Percentiles rank a stretch among this genome's conserved stretches.
Evolutionary conservation across 176 grass and related monocot species (phyloP).

Genomic region (Hyparrhenia diplandra): DNA sequence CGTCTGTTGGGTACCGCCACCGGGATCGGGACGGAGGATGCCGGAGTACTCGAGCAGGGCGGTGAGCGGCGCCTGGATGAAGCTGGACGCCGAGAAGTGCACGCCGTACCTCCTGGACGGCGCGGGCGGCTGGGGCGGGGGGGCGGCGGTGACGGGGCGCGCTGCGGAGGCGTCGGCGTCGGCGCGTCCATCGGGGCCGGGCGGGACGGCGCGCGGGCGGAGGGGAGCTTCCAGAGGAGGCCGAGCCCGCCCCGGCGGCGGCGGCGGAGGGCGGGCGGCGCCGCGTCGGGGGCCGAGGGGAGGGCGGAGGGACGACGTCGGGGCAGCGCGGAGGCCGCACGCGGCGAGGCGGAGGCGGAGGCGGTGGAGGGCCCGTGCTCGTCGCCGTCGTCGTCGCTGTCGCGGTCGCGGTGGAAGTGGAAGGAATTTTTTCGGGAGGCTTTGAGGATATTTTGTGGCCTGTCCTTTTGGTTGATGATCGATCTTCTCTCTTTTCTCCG

Average conservation of each 20-base stretch:
- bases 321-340: constrained; percentile 20
- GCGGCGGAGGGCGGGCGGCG: constrained; percentile 18
- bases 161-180: not conserved
- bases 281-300: not conserved
- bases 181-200: constrained; percentile 48
- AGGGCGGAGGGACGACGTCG: constrained; percentile 3
- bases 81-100: constrained; percentile 76
- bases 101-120: constrained; percentile 69
- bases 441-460: constrained; percentile 36
- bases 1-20: not conserved
- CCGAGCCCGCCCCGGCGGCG: not conserved
- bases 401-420: constrained; percentile 1
- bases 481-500: not conserved
- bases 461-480: not conserved
- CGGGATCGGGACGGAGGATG: constrained; percentile 55
- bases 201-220: not conserved
- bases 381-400: constrained; percentile 27
- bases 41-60: constrained; percentile 91
- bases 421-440: constrained; percentile 14
- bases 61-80: constrained; percentile 89
- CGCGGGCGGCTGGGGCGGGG: constrained; percentile 2
- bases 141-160: not conserved
- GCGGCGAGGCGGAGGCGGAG: constrained; percentile 38
- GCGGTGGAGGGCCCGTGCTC: constrained; percentile 40
- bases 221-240: constrained; percentile 27